These are phyloP conservation scores for Singerocomus rubriflavus DNA, from an alignment of 1,284 basidiomycete species.

Conservation along the genomic window DNA sequence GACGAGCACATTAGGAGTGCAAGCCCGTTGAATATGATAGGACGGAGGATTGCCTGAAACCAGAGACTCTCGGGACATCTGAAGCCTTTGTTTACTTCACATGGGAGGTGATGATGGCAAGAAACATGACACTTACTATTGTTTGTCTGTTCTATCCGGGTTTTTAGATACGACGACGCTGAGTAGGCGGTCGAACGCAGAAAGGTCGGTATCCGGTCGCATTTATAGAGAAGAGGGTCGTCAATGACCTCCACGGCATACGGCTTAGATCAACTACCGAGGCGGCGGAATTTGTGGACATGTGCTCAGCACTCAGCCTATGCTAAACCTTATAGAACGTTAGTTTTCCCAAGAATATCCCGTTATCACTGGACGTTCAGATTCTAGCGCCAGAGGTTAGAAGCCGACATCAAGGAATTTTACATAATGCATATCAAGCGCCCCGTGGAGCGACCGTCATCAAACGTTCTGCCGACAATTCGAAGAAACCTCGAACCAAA, in stretches of 20 bases:
- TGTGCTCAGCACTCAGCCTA: not conserved
- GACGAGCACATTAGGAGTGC: too few species aligned
- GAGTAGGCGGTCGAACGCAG: not conserved
- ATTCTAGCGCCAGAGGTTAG: slow-evolving; percentile 8
- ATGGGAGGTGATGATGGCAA: not conserved
- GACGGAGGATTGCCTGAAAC: not conserved
- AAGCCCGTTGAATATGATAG: slow-evolving; percentile 7
- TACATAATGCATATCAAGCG: not conserved
- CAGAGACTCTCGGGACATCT: slow-evolving; percentile 6
- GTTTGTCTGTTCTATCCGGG: not conserved
- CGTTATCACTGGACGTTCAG: not conserved
- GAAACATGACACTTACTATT: slow-evolving; percentile 10
- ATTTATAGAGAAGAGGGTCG: slow-evolving; percentile 18
- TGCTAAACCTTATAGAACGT: slow-evolving; percentile 3
- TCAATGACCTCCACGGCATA: not conserved
- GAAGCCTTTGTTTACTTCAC: not conserved
- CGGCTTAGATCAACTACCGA: not conserved
- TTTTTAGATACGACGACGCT: not conserved
- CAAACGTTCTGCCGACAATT: not conserved
- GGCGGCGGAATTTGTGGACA: not conserved
- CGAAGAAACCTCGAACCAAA: not conserved
- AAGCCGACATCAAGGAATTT: not conserved
- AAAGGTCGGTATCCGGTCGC: not conserved
- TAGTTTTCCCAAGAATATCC: not conserved
- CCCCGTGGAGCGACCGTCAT: not conserved